These are phyloP conservation scores for Acer saccharum DNA, from an alignment of 345 rosid genomes.

Conservation along the genomic window DNA sequence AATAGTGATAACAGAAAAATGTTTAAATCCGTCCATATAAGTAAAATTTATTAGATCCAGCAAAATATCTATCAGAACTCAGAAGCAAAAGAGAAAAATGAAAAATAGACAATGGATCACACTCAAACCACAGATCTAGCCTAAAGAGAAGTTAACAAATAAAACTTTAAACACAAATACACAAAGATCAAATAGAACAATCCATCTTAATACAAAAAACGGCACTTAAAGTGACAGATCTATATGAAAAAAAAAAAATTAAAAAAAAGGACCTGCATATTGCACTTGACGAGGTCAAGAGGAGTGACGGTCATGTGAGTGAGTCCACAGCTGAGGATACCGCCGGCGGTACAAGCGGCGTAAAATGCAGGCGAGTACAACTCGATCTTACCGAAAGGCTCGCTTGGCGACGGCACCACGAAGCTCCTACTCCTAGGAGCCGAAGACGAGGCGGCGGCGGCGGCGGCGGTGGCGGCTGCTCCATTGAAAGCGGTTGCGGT, in stretches of 20 bases:
- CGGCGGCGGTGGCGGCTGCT: not conserved
- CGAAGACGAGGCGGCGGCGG: slow-evolving; percentile 14
- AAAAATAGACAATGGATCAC: not conserved
- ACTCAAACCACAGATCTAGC: not conserved
- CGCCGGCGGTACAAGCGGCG: slow-evolving; percentile 90
- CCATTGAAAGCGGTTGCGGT: slow-evolving; percentile 29
- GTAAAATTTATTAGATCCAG: not conserved
- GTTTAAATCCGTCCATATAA: not conserved
- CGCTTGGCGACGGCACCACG: slow-evolving; percentile 60
- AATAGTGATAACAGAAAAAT: no score
- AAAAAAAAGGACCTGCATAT: slow-evolving; percentile 76
- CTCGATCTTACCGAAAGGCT: slow-evolving; percentile 73
- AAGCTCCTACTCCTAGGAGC: slow-evolving; percentile 23
- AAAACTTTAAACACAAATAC: not conserved
- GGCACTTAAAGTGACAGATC: slow-evolving; percentile 4
- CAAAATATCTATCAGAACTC: not conserved
- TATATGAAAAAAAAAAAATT: not conserved
- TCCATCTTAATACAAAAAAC: not conserved
- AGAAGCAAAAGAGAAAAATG: not conserved
- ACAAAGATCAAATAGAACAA: slow-evolving; percentile 7
- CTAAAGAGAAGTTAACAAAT: not conserved
- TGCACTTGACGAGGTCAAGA: slow-evolving; percentile 98
- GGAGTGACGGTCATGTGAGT: slow-evolving; percentile 98
- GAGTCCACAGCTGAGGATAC: slow-evolving; percentile 91
- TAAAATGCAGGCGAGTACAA: slow-evolving; percentile 90